Evolutionary conservation across 176 grass and related monocot genomes (phyloP).

Genomic region (Carex pumila): DNA sequence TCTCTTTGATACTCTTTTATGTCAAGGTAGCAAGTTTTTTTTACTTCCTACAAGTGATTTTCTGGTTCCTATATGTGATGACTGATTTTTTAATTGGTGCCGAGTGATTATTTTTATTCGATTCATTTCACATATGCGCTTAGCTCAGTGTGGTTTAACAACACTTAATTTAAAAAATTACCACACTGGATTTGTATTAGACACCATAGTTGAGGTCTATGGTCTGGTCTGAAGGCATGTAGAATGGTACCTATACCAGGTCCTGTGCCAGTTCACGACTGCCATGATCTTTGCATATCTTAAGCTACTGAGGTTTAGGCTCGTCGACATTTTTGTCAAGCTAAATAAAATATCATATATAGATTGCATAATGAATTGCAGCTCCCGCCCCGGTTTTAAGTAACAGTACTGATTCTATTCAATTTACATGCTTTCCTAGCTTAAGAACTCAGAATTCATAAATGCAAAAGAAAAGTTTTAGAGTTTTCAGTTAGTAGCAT

Average conservation of each 20-base stretch:
- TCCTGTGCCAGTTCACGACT: too few relatives aligned
- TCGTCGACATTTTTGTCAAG: not conserved
- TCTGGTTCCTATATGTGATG: not conserved
- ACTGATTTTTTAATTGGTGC: not conserved
- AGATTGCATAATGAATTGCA: not conserved
- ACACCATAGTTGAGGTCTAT: not conserved
- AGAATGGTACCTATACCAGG: not conserved
- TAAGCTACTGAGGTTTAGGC: not conserved
- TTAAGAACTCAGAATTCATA: not conserved
- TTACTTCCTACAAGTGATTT: not conserved
- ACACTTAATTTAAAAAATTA: not conserved
- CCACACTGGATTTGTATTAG: not conserved
- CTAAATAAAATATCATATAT: not conserved
- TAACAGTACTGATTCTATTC: not conserved
- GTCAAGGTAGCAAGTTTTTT: slow-evolving; percentile 60
- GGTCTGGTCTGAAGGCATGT: not conserved
- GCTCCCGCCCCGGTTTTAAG: not conserved
- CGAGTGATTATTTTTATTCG: not conserved
- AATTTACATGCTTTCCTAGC: not conserved
- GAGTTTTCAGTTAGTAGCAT: not conserved
- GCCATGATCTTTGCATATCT: not conserved
- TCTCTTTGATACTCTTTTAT: slow-evolving; percentile 74
- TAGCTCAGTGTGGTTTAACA: not conserved
- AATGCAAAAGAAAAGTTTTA: not conserved
- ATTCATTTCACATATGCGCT: not conserved